Evolutionary conservation across 345 rosid species (phyloP).

Genomic region (Garcia nutans): DNA sequence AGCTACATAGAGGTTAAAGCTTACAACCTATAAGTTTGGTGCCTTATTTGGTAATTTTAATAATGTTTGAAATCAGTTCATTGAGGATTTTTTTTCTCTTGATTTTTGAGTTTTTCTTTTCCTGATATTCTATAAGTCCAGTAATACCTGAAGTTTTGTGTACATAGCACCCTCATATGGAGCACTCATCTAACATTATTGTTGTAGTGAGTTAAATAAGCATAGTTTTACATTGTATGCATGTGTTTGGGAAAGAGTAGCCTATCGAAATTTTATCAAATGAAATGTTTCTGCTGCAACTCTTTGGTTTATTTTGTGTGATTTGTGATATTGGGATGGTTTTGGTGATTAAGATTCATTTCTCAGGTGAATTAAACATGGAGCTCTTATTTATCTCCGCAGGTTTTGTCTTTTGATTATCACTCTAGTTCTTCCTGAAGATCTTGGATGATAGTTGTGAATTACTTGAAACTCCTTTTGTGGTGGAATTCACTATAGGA

Average conservation of each 20-base stretch:
- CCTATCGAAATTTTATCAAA: background rate
- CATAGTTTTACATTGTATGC: background rate
- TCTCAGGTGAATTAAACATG: background rate
- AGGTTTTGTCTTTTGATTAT: slow-evolving; percentile 15
- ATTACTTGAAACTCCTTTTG: slow-evolving; percentile 8
- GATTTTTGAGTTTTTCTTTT: slow-evolving; percentile 5
- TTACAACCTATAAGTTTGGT: background rate
- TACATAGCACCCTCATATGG: background rate
- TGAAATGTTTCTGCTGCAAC: background rate
- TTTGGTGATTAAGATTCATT: slow-evolving; percentile 1
- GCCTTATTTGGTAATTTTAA: slow-evolving; percentile 3
- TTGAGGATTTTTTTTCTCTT: background rate
- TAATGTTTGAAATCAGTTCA: background rate
- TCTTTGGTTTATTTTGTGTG: background rate
- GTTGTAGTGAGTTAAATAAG: background rate
- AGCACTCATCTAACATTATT: background rate
- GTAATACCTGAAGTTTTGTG: background rate
- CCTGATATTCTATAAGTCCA: background rate
- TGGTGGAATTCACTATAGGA: slow-evolving; percentile 15
- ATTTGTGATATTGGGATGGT: background rate
- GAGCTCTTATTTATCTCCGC: background rate
- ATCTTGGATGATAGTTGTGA: slow-evolving; percentile 16
- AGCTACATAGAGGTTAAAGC: slow-evolving; percentile 1
- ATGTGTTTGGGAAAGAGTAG: background rate
- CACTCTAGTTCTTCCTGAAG: slow-evolving; percentile 9